Conservation (phyloP, 192 early-diverging fungal species). For the Linnemannia schmuckeri region DNA sequence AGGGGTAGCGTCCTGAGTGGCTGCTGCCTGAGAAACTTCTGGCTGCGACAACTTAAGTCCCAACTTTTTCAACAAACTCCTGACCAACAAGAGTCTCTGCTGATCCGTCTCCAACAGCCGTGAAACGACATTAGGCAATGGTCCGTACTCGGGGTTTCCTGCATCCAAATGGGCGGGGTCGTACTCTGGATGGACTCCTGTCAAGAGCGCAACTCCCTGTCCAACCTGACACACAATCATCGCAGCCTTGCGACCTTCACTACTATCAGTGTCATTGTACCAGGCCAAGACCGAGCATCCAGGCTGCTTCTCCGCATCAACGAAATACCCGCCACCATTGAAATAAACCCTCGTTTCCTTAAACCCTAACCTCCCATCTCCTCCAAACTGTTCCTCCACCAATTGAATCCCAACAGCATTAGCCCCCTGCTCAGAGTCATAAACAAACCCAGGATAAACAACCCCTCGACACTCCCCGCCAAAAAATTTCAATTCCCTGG, state of each 20-base stretch:
- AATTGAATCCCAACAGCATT: conserved; percentile 25
- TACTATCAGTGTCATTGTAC: conserved; percentile 22
- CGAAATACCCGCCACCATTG: conserved; percentile 83
- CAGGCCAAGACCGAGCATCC: conserved; percentile 58
- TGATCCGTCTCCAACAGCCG: conserved; percentile 62
- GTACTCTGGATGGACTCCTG: conserved; percentile 90
- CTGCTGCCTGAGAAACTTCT: neutral
- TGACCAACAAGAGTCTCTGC: conserved; percentile 66
- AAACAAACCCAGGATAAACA: conserved; percentile 85
- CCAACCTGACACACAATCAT: conserved; percentile 80
- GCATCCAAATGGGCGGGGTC: conserved; percentile 69
- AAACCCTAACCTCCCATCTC: conserved; percentile 28
- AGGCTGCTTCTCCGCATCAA: conserved; percentile 46
- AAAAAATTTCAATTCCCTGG: conserved; percentile 81
- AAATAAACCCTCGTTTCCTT: conserved; percentile 65
- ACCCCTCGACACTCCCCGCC: conserved; percentile 78
- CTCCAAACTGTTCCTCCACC: conserved; percentile 1
- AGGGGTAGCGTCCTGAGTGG: neutral
- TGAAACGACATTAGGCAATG: conserved; percentile 62
- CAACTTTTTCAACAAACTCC: conserved; percentile 71
- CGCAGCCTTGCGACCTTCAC: conserved; percentile 63
- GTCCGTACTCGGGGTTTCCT: conserved; percentile 59
- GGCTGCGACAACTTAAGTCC: conserved; percentile 68
- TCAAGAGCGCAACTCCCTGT: conserved; percentile 75
- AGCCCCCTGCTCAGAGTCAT: conserved; percentile 65